Evolutionary conservation across 2,329 filamentous ascomycete genomes (phyloP), one percentile per base, ranked within the genome.

Genomic region (Colletotrichum sp.): DNA sequence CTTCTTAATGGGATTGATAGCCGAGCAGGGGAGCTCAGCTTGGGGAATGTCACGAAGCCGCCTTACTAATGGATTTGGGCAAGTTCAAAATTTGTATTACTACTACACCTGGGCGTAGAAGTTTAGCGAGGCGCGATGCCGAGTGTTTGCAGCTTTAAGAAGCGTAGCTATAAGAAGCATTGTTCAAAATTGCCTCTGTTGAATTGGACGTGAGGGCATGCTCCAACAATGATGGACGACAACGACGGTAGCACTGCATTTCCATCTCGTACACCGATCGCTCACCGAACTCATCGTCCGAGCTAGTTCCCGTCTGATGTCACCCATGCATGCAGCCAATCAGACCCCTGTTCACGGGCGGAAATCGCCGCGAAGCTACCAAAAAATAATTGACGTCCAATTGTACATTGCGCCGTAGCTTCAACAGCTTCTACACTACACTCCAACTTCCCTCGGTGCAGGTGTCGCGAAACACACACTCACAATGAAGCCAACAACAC

Each of bases 1-100:
- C 81, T 91, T 63, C 81, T 91, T 64, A 85, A 85, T 77, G 88
- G 88, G 12, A 90, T 91, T 78, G 89, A 90, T 79, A 87, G 87
- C 79, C 83, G 85, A 21, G 83, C 84, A 4, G 87, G 85, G 26
- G 89, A 90, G 79, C 84, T 85, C 52, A 85, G 83, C 63, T 76
- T 90, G 68, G 87, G 88, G 24, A 87, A 86, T 52, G 81, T 89
- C 28, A 86, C 86, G 59, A 85, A 84, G 80, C 89, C 89, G 68
- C 89, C 89, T 21, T 90, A 90, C 79, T 90, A 78, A 80, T 69
- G 71, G 52, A 44, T 21, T 24, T 26, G 39, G 30, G 66, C 65
- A 39, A 34, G 59, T n/a, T 32, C 59, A 67, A 44, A 71, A 28
- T 49, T 76, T 74, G 75, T 76, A 75, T 75, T 76, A 68, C 34